Base-by-base conservation (phyloP, 768 basidiomycete genomes). In the Fibroporia radiculosa region DNA sequence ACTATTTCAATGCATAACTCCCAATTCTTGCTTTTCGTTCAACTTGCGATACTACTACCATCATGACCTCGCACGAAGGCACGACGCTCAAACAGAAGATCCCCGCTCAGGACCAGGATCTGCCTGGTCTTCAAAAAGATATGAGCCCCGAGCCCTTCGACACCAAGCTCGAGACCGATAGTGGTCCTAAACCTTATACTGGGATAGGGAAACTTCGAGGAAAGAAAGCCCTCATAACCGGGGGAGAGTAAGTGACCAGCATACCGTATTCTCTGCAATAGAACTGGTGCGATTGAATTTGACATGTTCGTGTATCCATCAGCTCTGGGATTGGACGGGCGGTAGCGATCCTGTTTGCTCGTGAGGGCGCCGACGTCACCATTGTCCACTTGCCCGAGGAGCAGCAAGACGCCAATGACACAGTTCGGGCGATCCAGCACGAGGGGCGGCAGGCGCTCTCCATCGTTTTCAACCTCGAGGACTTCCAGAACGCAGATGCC, bases 361-460 rank as follows among this genome's bases (percentile, higher is more conserved):
- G 70, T 13, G 73, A 79, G 52, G 77, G 75, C 18, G 61, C 70
- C 4, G 74, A 72, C 38, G 68, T 78, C 44, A 74, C 75, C 4
- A 68, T 75, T 42, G 65, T 73, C 6, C 71, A 78, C 58, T 68
- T 82, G 1, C 70, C 74, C 1, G 64, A 75, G 48, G 82, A 82
- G 56, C 64, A 72, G 48, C 63, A 69, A 35, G 79, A 81, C 50
- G 75, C 75, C 1, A 64, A 75, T 41, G 64, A 66, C 37, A 69
- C 70, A 11, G 75, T 78, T 55, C 63, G 60, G 19, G 57, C 65
- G 26, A 67, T 78, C 56, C 67, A 75, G 56, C 57, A 64, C n/a
- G 56, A 71, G 50, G 64, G 66, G 20, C 60, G 60, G 11, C 55
- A 63, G 26, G 63, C 63, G 29, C 59, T 67, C 44, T 59, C 62